Base-by-base conservation (phyloP, 2,329 filamentous ascomycete genomes). In the Venturia nashicola region DNA sequence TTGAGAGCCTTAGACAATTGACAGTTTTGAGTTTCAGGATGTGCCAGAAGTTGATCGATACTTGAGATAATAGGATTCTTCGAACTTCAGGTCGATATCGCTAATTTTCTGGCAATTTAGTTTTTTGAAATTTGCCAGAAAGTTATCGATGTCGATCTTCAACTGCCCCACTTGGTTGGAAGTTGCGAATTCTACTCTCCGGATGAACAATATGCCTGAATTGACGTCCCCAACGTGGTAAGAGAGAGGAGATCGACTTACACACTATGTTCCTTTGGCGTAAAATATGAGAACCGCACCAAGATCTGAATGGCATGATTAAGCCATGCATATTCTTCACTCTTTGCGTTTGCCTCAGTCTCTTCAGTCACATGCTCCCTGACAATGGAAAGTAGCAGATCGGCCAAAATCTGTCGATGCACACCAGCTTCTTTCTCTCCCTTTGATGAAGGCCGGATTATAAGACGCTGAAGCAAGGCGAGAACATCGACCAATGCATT, bases 401-500 rank as follows among this genome's bases (percentile, higher is more conserved):
- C 80, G 18, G 81, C 80, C 42, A 83, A 72, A 34, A 75, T 75
- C 64, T 80, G 77, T 66, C 82, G 75, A 67, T 73, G 77, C 8
- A 74, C 73, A 36, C 79, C 76, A 61, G 78, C 77, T 27, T 74
- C 71, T 66, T 76, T 75, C 51, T 76, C 74, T 57, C 83, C 80
- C 23, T 73, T 69, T 36, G 67, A 71, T 12, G 76, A 77, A 1
- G 81, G 80, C 7, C 74, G 72, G 5, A 76, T 72, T 54, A 84
- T 76, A 18, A 81, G 70, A 7, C 74, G 70, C 55, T 77, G 75
- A 42, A 84, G 73, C 12, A 82, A 72, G 8, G 83, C 79, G 27
- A 86, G 78, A 42, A 86, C 83, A 23, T 81, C 73, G 4, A 79
- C 75, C 32, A 84, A 68, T 9, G 76, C 75, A 34, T 77, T 72